These are phyloP conservation scores for Teunomyces tritomae DNA, from an alignment of 805 yeast genomes.

Conservation along the genomic window DNA sequence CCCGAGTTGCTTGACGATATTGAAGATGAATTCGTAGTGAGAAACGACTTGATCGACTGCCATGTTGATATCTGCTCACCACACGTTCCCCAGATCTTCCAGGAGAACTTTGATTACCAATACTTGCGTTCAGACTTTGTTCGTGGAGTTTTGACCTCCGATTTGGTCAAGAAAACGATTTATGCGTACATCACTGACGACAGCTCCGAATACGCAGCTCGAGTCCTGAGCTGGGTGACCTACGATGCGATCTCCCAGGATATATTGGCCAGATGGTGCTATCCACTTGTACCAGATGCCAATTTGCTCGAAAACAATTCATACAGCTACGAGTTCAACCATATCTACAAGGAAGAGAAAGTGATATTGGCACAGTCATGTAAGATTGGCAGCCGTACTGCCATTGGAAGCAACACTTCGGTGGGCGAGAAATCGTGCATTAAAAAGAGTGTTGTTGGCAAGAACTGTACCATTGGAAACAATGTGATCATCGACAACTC, in stretches of 20 bases:
- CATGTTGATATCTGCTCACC: conserved; percentile 94
- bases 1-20: conserved; percentile 79
- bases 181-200: conserved; percentile 81
- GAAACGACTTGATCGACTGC: conserved; percentile 95
- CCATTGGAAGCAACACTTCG: conserved; percentile 72
- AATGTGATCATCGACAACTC: conserved; percentile 70
- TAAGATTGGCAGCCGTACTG: conserved; percentile 73
- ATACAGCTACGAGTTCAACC: conserved; percentile 77
- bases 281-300: conserved; percentile 86
- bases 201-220: conserved; percentile 72
- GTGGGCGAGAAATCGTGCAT: conserved; percentile 75
- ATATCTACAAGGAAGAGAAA: conserved; percentile 83
- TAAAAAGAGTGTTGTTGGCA: conserved; percentile 76
- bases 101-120: conserved; percentile 95
- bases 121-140: conserved; percentile 82
- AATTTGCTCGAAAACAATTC: conserved; percentile 70
- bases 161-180: conserved; percentile 83
- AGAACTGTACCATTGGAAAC: conserved; percentile 79
- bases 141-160: conserved; percentile 86
- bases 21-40: conserved; percentile 66
- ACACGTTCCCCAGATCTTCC: conserved; percentile 91
- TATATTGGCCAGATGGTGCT: conserved; percentile 85
- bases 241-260: conserved; percentile 91
- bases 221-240: conserved; percentile 94
- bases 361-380: conserved; percentile 95